A percentile compares a stretch with the other conserved stretches of the same genome.
phyloP scores from a whole-genome alignment of 2,329 filamentous ascomycete species.

The Triangularia setosa region DNA sequence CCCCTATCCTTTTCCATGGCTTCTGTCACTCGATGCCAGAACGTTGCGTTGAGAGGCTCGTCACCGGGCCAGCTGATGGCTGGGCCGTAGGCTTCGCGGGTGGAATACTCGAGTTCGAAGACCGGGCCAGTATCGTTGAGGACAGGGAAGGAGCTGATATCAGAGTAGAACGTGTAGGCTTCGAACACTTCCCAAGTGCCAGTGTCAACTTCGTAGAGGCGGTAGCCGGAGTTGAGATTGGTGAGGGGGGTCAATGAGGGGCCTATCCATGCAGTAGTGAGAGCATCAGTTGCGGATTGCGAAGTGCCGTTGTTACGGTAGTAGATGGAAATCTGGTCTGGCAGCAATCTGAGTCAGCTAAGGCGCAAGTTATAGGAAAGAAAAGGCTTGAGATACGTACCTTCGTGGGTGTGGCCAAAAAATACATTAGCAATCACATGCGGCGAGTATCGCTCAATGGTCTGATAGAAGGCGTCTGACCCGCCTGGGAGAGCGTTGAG shows the following conservation, averaged over 20 bases:
- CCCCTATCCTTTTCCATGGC: constrained; percentile 49
- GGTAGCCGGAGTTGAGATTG: constrained; percentile 41
- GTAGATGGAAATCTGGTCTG: constrained; percentile 40
- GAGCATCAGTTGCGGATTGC: constrained; percentile 37
- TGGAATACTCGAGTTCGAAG: constrained; percentile 42
- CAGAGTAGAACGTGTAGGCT: constrained; percentile 39
- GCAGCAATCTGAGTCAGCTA: not conserved
- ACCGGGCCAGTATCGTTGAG: constrained; percentile 33
- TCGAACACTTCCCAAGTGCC: constrained; percentile 41
- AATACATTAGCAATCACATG: constrained; percentile 41
- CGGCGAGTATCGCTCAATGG: constrained; percentile 40
- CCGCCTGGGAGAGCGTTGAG: constrained; percentile 47
- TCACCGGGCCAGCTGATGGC: constrained; percentile 39
- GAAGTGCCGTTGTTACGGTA: constrained; percentile 46
- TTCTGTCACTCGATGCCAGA: constrained; percentile 56
- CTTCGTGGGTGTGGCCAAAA: constrained; percentile 41
- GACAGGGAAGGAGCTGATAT: constrained; percentile 38
- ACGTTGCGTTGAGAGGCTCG: constrained; percentile 54
- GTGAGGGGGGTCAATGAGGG: constrained; percentile 46
- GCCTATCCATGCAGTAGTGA: constrained; percentile 39
- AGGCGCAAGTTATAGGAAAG: too few relatives aligned
- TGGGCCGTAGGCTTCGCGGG: constrained; percentile 38
- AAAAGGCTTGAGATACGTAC: not conserved
- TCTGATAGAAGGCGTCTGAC: constrained; percentile 39
- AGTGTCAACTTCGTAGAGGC: constrained; percentile 43